Conservation (phyloP, 176 grass and related monocot species). For the Juncus inflexus region DNA sequence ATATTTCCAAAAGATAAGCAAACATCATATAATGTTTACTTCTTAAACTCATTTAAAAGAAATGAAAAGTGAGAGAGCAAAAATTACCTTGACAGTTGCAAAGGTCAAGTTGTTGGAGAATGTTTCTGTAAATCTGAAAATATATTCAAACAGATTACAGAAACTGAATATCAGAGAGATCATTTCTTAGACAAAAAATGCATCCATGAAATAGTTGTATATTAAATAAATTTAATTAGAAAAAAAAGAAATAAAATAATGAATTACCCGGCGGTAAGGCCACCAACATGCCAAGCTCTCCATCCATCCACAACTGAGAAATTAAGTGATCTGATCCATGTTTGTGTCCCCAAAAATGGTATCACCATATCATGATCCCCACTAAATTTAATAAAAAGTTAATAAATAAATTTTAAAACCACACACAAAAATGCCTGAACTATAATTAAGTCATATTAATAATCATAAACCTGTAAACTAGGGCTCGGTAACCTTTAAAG, state of each 20-base stretch:
- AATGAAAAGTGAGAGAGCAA: not conserved
- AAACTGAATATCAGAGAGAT: no score
- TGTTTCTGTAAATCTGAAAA: conserved; percentile 21
- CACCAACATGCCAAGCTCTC: conserved; percentile 47
- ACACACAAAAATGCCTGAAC: not conserved
- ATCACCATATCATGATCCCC: conserved; percentile 42
- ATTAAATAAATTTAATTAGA: no score
- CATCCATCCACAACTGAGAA: conserved; percentile 31
- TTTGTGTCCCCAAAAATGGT: conserved; percentile 42
- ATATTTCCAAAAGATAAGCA: not conserved
- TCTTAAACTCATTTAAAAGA: not conserved
- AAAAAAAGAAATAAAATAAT: no score
- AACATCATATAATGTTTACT: not conserved
- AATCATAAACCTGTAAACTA: conserved; percentile 27
- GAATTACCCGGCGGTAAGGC: conserved; percentile 41
- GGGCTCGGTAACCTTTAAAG: conserved; percentile 30
- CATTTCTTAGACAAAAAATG: no score
- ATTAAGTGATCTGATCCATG: conserved; percentile 49
- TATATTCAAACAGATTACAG: no score
- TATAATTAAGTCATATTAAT: not conserved
- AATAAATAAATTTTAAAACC: not conserved
- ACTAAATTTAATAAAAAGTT: conserved; percentile 1
- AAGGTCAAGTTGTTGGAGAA: conserved; percentile 30
- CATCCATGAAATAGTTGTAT: no score
- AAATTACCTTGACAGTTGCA: conserved; percentile 24